Percentiles rank a stretch among this genome's conserved stretches.
These are phyloP conservation scores for Pharus latifolius DNA, from an alignment of 176 grass and related monocot species.

Conservation along the genomic window DNA sequence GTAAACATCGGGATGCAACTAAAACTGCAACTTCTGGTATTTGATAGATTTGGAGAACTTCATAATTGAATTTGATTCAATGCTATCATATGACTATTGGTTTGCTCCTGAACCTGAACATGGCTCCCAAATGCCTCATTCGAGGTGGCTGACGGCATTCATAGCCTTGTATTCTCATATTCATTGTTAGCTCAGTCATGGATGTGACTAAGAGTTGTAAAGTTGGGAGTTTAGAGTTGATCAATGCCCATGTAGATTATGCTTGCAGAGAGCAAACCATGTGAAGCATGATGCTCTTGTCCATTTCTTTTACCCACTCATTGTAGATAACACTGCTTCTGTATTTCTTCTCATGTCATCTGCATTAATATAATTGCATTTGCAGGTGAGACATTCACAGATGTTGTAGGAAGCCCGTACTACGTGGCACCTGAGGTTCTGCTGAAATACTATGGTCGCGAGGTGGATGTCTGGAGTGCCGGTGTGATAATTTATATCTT, in stretches of 20 bases:
- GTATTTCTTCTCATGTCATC: not conserved
- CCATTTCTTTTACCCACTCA: not conserved
- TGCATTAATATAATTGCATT: not conserved
- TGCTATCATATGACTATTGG: not conserved
- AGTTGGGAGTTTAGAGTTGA: not conserved
- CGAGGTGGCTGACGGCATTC: not conserved
- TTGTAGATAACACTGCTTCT: not conserved
- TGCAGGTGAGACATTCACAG: conserved; percentile 50
- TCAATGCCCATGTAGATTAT: not conserved
- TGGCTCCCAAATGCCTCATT: not conserved
- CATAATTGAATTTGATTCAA: not conserved
- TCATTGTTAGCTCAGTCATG: not conserved
- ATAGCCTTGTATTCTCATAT: not conserved
- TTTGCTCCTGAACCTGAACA: not conserved
- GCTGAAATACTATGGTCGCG: conserved; percentile 49
- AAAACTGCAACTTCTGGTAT: too few species aligned
- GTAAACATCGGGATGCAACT: too few species aligned
- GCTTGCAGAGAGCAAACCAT: not conserved
- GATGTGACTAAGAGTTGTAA: not conserved
- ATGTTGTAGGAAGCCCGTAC: conserved; percentile 81
- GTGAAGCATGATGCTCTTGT: not conserved
- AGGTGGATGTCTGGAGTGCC: conserved; percentile 75
- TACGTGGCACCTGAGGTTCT: conserved; percentile 79
- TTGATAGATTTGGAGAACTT: not conserved
- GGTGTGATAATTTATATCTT: conserved; percentile 76